These are phyloP conservation scores for Blastomyces gilchristii DNA, from an alignment of 2,329 filamentous ascomycete genomes.

Conservation along the genomic window DNA sequence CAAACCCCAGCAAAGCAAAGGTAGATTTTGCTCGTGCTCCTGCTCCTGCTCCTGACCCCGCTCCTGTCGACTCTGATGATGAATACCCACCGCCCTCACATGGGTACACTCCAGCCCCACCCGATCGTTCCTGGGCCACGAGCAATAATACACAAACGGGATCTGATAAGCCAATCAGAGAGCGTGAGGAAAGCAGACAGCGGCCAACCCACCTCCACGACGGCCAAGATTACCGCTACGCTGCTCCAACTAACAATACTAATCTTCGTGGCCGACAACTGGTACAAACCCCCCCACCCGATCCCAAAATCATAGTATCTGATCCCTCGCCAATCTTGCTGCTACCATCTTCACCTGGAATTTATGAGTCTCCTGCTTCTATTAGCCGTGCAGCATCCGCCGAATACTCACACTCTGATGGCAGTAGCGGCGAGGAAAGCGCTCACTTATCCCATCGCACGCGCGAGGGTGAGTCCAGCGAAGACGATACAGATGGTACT, in stretches of 20 bases:
- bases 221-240: neutral
- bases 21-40: neutral
- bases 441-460: neutral
- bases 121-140: neutral
- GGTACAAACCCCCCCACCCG: neutral
- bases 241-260: neutral
- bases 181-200: neutral
- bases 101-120: neutral
- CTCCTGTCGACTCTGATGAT: neutral
- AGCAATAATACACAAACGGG: neutral
- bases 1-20: neutral
- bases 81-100: neutral
- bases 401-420: neutral
- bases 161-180: neutral
- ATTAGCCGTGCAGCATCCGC: neutral
- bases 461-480: neutral
- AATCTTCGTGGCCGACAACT: neutral
- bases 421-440: neutral
- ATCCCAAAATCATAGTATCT: neutral
- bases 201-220: neutral
- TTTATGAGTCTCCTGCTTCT: neutral
- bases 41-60: neutral
- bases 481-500: neutral
- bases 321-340: neutral
- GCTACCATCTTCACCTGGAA: neutral